Base-by-base conservation (phyloP, 2,329 filamentous ascomycete genomes). In the Epichloe gansuensis region DNA sequence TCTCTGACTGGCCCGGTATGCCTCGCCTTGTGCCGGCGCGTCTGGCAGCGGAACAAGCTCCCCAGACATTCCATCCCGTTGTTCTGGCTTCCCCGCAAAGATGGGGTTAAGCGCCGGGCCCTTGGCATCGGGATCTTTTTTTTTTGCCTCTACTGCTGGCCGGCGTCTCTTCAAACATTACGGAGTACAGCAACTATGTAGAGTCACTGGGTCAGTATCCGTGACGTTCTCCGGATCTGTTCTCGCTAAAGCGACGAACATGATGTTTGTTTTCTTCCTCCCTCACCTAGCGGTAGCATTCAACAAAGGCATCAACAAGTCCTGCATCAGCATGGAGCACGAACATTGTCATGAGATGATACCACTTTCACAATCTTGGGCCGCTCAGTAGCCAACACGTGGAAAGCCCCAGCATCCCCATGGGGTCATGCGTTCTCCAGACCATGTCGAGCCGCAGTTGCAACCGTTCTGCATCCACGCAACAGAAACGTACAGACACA, bases 11-110 rank as follows among this genome's bases (percentile, higher is more conserved):
- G 40, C 31, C 35, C 47, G 44, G 52, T 41, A 52, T 54, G 17
- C 50, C 41, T 56, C 50, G 52, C 52, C 47, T 51, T 56, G 38
- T 52, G 47, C 54, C 47, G 50, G 52, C 52, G 48, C 23, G 27
- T 40, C 17, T 27, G 11, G 15, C 27, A 23, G 39, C 51, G 51
- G 49, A 53, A 51, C 9, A 35, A 5, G n/a, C 3, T 42, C 47
- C 42, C 52, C 27, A 31, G 27, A 31, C 9, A 9, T 31, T 8
- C 27, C 27, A 31, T 31, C 27, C 27, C 8, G 27, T 31, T 31
- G 27, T 31, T 31, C 27, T 21, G 39, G 34, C 48, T 48, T 49
- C 50, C 45, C 50, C 50, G 50, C 50, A 47, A 47, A 51, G 50
- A 51, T 27, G 50, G 50, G 50, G 42, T 31, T 11, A 31, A 31